Base-by-base conservation (phyloP, 2,329 filamentous ascomycete genomes). In the Xylaria sp. region DNA sequence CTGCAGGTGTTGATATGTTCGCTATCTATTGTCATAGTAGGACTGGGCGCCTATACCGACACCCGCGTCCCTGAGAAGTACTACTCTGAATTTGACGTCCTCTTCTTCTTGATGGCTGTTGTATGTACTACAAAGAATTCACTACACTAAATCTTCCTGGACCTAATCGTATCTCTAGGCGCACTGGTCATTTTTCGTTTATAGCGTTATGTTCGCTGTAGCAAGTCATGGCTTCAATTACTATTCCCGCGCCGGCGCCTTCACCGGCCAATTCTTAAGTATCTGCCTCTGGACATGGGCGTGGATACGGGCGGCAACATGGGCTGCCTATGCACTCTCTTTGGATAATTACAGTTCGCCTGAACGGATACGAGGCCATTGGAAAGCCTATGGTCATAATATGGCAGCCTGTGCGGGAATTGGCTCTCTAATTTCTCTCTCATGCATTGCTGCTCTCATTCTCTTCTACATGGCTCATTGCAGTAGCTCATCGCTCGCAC, bases 71-170 rank as follows among this genome's bases (percentile, higher is more conserved):
- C 79, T 18, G 73, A 74, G 18, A 67, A 70, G 18, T 60, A 66
- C 46, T 76, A 75, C 55, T 74, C 77, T 64, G 76, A 76, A 56
- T 73, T 76, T 3, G 81, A 81, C 3, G 79, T 81, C 4, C 78
- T 79, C 1, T 82, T 80, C 44, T 84, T 86, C 69, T 76, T 85
- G 52, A 81, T 85, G 69, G 86, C 86, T 66, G 80, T 84, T 44
- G 84, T 86, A 73, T 76, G 82, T 73, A 74, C 76, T 6, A 55
- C 74, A 70, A 51, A 4, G 37, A 50, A 58, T 20, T 66, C n/a
- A 34, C 15, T 20, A 9, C n/a, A 28, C 15, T n/a, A 52, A 9
- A 54, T 20, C 20, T 18, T 20, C 18, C 37, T 18, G 13, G 58
- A 68, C 69, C 28, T 74, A 63, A 71, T 48, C n/a, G 9, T 71